Conservation (phyloP, 73 alveolate genomes). For the Tetrahymena borealis region DNA sequence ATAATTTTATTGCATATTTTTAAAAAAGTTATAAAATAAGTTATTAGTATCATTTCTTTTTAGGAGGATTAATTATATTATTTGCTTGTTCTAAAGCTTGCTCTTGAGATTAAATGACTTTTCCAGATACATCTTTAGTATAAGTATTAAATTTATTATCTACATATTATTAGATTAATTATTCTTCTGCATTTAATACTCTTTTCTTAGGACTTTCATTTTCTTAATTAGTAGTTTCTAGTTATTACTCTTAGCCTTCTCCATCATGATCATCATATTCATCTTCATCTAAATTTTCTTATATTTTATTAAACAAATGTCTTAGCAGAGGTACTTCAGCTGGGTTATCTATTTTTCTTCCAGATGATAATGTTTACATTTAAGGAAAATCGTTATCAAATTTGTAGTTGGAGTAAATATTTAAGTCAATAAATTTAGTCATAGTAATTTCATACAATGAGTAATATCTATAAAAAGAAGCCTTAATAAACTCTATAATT, state of each 20-base stretch:
- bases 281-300: background rate
- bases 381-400: background rate
- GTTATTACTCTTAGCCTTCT: background rate
- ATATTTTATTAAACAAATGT: background rate
- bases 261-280: background rate
- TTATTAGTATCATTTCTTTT: background rate
- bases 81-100: background rate
- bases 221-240: background rate
- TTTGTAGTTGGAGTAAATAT: background rate
- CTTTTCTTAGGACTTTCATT: background rate
- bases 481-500: background rate
- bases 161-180: background rate
- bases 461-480: background rate
- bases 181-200: background rate
- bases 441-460: background rate
- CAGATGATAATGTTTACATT: background rate
- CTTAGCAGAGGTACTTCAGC: background rate
- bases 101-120: background rate
- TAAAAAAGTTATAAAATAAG: no score
- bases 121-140: background rate
- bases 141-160: background rate
- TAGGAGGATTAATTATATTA: background rate
- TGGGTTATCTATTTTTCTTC: background rate
- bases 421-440: background rate
- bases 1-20: no score